phyloP scores from a whole-genome alignment of 371 early-diverging fungal species.

The Apophysomyces ossiformis region DNA sequence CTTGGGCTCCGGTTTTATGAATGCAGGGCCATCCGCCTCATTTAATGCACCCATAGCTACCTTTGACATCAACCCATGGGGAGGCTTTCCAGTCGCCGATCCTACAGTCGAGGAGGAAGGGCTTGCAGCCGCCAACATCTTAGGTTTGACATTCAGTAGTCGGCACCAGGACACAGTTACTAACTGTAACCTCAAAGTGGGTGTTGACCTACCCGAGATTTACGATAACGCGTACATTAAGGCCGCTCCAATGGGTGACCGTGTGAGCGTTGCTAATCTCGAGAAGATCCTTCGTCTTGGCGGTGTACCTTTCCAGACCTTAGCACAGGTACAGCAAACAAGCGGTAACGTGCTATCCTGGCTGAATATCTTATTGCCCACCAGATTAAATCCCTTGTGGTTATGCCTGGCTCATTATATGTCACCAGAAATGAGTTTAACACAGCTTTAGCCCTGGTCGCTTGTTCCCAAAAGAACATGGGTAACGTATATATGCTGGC shows the following conservation, averaged over 20 bases:
- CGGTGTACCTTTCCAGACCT: constrained; percentile 49
- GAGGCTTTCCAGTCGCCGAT: not conserved
- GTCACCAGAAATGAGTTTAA: constrained; percentile 70
- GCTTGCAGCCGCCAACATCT: constrained; percentile 31
- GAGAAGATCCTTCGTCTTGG: constrained; percentile 54
- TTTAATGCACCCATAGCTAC: constrained; percentile 5
- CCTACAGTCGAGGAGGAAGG: constrained; percentile 9
- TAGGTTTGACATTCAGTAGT: constrained; percentile 18
- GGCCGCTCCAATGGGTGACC: constrained; percentile 55
- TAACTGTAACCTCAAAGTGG: constrained; percentile 33
- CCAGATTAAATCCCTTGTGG: constrained; percentile 47
- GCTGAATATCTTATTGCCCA: not conserved
- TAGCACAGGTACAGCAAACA: constrained; percentile 52
- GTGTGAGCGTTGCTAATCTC: constrained; percentile 52
- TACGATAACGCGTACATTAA: constrained; percentile 61
- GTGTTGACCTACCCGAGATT: constrained; percentile 55
- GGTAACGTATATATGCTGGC: constrained; percentile 29
- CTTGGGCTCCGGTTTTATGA: constrained; percentile 5
- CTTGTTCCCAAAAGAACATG: constrained; percentile 79
- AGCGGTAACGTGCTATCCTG: not conserved
- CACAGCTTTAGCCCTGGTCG: constrained; percentile 67
- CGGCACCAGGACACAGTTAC: not conserved
- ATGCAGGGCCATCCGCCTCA: constrained; percentile 2
- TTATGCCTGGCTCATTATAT: constrained; percentile 53
- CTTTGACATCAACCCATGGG: constrained; percentile 3